A percentile compares a stretch with the other conserved stretches of the same genome.
These are phyloP conservation scores for Plasmodium reichenowi DNA, from an alignment of 169 alveolate genomes.

Conservation along the genomic window DNA sequence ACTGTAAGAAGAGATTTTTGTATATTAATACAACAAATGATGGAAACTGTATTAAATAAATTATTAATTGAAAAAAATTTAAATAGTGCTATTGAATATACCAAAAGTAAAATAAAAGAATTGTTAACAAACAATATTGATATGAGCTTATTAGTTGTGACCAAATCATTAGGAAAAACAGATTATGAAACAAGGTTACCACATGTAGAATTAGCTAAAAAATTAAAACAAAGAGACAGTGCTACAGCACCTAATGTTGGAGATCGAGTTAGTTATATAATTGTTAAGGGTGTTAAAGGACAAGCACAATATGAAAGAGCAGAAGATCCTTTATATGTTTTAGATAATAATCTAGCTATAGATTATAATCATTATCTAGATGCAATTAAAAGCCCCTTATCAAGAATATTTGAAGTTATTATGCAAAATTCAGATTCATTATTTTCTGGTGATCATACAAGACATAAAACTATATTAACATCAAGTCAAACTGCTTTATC, in stretches of 20 bases:
- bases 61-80: slow-evolving; percentile 93
- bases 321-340: slow-evolving; percentile 99
- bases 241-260: slow-evolving; percentile 98
- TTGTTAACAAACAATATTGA: slow-evolving; percentile 97
- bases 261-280: slow-evolving; percentile 98
- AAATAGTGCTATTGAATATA: slow-evolving; percentile 93
- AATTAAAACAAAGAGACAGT: slow-evolving; percentile 95
- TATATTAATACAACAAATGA: slow-evolving; percentile 95
- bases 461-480: slow-evolving; percentile 78
- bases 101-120: slow-evolving; percentile 86
- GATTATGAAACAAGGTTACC: slow-evolving; percentile 97
- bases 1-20: slow-evolving; percentile 99
- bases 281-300: slow-evolving; percentile 95
- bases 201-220: slow-evolving; percentile 99
- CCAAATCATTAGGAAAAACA: slow-evolving; percentile 96
- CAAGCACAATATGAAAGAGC: slow-evolving; percentile 97
- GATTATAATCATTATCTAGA: slow-evolving; percentile 98
- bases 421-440: slow-evolving; percentile 93
- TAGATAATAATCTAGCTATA: slow-evolving; percentile 96
- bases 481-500: slow-evolving; percentile 89
- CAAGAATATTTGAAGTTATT: slow-evolving; percentile 94
- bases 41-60: slow-evolving; percentile 92
- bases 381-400: slow-evolving; percentile 93
- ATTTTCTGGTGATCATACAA: slow-evolving; percentile 86
- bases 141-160: slow-evolving; percentile 96